Conservation (phyloP, 768 basidiomycete genomes). For the Zangia roseola region DNA sequence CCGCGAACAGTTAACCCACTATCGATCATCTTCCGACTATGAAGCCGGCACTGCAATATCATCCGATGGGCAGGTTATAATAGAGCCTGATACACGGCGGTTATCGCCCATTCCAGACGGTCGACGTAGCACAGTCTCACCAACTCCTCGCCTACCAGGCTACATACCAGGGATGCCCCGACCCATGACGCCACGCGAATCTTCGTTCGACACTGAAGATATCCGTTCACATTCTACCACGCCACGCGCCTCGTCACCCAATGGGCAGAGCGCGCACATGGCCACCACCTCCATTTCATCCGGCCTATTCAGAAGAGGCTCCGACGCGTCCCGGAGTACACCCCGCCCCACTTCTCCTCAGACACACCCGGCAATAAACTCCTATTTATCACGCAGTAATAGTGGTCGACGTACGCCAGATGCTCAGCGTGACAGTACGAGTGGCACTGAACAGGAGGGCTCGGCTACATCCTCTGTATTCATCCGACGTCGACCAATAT, state of each 20-base stretch:
- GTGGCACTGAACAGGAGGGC: constrained; percentile 40
- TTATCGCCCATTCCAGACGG: constrained; percentile 58
- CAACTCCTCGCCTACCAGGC: constrained; percentile 62
- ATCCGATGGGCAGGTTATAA: constrained; percentile 52
- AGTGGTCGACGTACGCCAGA: constrained; percentile 71
- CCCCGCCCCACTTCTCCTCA: constrained; percentile 50
- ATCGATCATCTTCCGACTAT: constrained; percentile 41
- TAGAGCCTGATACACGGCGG: constrained; percentile 50
- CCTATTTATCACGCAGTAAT: constrained; percentile 54
- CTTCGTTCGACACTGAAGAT: constrained; percentile 64
- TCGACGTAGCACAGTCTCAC: constrained; percentile 50
- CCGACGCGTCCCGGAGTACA: constrained; percentile 51
- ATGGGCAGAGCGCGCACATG: constrained; percentile 34
- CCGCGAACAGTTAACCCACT: constrained; percentile 22
- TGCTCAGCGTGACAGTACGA: constrained; percentile 37
- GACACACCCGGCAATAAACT: constrained; percentile 37
- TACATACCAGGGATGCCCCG: constrained; percentile 90
- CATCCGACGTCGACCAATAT: constrained; percentile 63
- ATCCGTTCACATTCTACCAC: constrained; percentile 69
- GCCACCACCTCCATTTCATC: constrained; percentile 37
- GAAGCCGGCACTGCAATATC: constrained; percentile 74
- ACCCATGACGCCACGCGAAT: constrained; percentile 85
- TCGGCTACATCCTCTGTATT: constrained; percentile 52
- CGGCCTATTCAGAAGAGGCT: constrained; percentile 50
- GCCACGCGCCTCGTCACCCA: constrained; percentile 74